Base-by-base conservation (phyloP, 2,329 filamentous ascomycete genomes). In the Fusarium brevicatenulatum region DNA sequence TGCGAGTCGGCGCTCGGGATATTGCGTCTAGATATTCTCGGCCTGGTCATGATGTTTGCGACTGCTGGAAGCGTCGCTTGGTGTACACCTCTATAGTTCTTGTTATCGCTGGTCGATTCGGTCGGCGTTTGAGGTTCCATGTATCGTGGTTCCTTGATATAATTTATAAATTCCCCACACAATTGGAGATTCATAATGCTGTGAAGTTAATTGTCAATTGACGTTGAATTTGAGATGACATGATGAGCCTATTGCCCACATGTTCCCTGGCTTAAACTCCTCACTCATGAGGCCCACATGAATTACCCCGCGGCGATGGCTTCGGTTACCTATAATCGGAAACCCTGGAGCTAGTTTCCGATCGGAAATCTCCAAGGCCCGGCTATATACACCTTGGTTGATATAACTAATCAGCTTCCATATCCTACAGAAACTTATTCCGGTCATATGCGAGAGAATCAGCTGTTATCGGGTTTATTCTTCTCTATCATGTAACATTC, bases 21-120 rank as follows among this genome's bases (percentile, higher is more conserved):
- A 82, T 82, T 84, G 81, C 79, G 81, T 83, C 80, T 78, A 82
- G 83, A 83, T 83, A 82, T 79, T 78, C 77, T 80, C 72, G 80
- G 80, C 74, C 77, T 75, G 77, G 77, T 76, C 75, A 77, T 76
- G 68, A 56, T 77, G 56, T 68, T 62, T 47, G 77, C 72, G 76
- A 72, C 62, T 67, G 77, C 76, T 70, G 73, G 71, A 61, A 73
- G 78, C 76, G 70, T 75, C 73, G 74, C 78, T 58, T 68, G 67
- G 67, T 78, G 76, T 79, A 79, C 67, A 76, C 70, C 68, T 78
- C 70, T 75, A 62, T 50, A 73, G 57, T 72, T 73, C 63, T 66
- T 63, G 70, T 63, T 61, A 59, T 76, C 62, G 70, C 70, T 63
- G 72, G 72, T 68, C 73, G 63, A 56, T 70, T 67, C 53, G 71